phyloP scores from a whole-genome alignment of 192 early-diverging fungal genomes.

The Lobosporangium transversale region DNA sequence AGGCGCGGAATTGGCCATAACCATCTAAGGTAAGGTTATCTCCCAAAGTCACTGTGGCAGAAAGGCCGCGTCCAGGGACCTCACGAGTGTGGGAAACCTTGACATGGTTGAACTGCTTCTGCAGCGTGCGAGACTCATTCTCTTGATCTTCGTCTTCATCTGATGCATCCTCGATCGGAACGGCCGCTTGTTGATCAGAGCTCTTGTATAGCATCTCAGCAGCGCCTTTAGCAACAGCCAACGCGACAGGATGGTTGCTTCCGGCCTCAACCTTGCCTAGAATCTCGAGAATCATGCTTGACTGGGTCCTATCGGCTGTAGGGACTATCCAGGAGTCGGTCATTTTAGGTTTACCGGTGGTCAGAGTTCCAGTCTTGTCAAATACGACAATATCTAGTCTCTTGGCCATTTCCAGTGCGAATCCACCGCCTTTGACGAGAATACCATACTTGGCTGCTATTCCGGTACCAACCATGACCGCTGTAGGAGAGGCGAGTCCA shows the following conservation, averaged over 20 bases:
- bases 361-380: constrained; percentile 90
- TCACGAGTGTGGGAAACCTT: constrained; percentile 66
- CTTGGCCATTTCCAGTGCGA: constrained; percentile 74
- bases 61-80: constrained; percentile 72
- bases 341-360: constrained; percentile 72
- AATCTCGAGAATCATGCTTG: constrained; percentile 45
- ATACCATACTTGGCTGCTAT: constrained; percentile 72
- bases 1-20: constrained; percentile 44
- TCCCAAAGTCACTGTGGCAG: constrained; percentile 52
- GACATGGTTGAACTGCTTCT: constrained; percentile 54
- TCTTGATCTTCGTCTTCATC: constrained; percentile 18
- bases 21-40: constrained; percentile 25
- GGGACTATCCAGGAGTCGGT: constrained; percentile 47
- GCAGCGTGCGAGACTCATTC: not conserved
- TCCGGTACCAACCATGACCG: constrained; percentile 80
- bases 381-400: constrained; percentile 73
- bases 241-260: constrained; percentile 79
- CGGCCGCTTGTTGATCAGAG: constrained; percentile 10
- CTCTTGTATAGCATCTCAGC: constrained; percentile 13
- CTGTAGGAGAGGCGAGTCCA: constrained; percentile 75
- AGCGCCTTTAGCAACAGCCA: constrained; percentile 58
- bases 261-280: constrained; percentile 58
- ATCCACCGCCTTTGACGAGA: constrained; percentile 79
- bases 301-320: constrained; percentile 1
- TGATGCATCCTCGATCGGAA: not conserved